These are phyloP conservation scores for Aspergillus sp. DNA, from an alignment of 2,329 filamentous ascomycete species.

Conservation along the genomic window DNA sequence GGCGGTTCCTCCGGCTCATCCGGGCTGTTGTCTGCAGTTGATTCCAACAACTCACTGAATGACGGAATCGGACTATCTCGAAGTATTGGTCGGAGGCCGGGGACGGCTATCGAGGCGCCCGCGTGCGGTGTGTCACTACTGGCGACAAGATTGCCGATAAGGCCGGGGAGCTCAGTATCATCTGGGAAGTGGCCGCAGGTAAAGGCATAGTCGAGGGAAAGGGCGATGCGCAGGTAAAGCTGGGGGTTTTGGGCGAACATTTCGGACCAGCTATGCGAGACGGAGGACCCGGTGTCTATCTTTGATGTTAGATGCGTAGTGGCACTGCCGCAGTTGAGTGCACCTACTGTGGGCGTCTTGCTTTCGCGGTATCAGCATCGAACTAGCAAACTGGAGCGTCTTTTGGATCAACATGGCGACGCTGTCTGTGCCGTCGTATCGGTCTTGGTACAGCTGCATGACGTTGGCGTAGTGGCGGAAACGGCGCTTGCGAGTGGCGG, in stretches of 20 bases:
- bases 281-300: neutral
- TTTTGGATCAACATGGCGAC: conserved; percentile 6
- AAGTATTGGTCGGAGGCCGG: neutral
- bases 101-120: neutral
- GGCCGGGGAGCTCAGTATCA: neutral
- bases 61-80: neutral
- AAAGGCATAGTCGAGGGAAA: conserved; percentile 3
- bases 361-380: neutral
- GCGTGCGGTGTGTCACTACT: neutral
- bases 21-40: neutral
- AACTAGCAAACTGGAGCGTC: neutral
- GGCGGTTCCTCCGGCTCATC: neutral
- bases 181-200: conserved; percentile 3
- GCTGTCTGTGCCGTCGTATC: conserved; percentile 4
- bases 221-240: neutral
- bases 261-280: conserved; percentile 4
- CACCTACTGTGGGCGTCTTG: neutral
- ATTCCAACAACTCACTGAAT: neutral
- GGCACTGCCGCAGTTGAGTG: neutral
- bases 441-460: conserved; percentile 7
- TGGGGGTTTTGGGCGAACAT: neutral
- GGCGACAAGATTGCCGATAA: neutral
- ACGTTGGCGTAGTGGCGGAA: conserved; percentile 9
- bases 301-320: neutral
- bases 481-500: conserved; percentile 6